Evolutionary conservation across 345 rosid species (phyloP).

Genomic region (Eucalyptus tenuipes): DNA sequence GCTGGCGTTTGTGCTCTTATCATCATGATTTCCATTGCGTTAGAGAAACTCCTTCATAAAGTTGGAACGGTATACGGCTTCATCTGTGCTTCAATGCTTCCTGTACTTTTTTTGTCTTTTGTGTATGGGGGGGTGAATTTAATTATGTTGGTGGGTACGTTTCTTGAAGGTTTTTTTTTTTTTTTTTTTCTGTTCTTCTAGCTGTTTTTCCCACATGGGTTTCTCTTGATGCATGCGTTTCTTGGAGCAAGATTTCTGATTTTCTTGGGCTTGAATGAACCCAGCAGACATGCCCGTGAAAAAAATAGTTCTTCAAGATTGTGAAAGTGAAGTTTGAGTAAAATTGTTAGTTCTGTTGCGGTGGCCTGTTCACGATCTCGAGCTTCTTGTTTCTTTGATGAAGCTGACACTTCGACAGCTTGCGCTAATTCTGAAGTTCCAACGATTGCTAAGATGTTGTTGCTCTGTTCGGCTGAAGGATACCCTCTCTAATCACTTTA

Average conservation of each 20-base stretch:
- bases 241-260: neutral
- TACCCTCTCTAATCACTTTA: neutral
- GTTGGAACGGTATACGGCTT: slow-evolving; percentile 34
- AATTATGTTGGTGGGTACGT: neutral
- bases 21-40: slow-evolving; percentile 54
- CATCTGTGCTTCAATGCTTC: neutral
- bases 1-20: slow-evolving; percentile 68
- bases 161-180: neutral
- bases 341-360: neutral
- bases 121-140: neutral
- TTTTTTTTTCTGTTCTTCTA: neutral
- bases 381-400: neutral
- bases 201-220: neutral
- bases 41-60: slow-evolving; percentile 67
- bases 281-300: neutral
- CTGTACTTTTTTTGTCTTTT: neutral
- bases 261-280: neutral
- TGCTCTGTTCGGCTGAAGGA: neutral
- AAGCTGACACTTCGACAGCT: neutral
- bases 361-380: neutral
- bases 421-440: neutral
- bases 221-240: neutral
- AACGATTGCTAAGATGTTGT: neutral
- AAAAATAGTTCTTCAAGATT: neutral
- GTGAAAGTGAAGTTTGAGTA: neutral